Base-by-base conservation (phyloP, 257 asterid species). In the Solanum bulbocastanum region DNA sequence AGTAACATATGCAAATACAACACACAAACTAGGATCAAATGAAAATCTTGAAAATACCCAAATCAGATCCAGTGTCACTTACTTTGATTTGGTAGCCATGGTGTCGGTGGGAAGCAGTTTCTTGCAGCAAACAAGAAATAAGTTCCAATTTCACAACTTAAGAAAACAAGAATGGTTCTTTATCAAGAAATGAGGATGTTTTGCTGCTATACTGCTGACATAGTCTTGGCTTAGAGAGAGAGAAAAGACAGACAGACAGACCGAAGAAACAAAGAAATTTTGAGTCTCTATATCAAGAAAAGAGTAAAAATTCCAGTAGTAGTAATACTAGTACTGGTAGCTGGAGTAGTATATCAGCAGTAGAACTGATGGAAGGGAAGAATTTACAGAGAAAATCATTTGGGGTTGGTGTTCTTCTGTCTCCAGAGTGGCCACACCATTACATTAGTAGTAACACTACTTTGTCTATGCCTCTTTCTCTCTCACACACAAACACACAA, bases 41-140 rank as follows among this genome's bases (percentile, higher is more conserved):
- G 68, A 71, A 58, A 40, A 83, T 82, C n/a, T 5, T 40, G 68
- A 56, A 74, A 79, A 84, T 46, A 23, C 79, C 86, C 89, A 90
- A 85, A 90, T 27, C 90, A 90, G 89, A 90, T 90, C 86, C 23
- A 71, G 87, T 86, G 68, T 13, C 46, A 90, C 98, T 93, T 89
- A 96, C 99, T 91, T 95, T 91, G 99, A 88, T 91, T 94, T 95
- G 88, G 97, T 81, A 91, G 99, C 92, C 99, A 96, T 95, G 89
- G 66, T 83, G 91, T 8, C 37, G 75, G 73, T 74, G 88, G 84
- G 60, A 65, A 25, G 58, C 60, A 60, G 86, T 62, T 49, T 76
- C 40, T 87, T 69, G 82, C 40, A 65, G 62, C 49, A 83, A 37
- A 44, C 40, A 74, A 83, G 40, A 40, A 14, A 60, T 44, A 82